Evolutionary conservation across 805 yeast species (phyloP), one percentile per base, ranked within the genome.

Genomic region (Pichia paraexigua): DNA sequence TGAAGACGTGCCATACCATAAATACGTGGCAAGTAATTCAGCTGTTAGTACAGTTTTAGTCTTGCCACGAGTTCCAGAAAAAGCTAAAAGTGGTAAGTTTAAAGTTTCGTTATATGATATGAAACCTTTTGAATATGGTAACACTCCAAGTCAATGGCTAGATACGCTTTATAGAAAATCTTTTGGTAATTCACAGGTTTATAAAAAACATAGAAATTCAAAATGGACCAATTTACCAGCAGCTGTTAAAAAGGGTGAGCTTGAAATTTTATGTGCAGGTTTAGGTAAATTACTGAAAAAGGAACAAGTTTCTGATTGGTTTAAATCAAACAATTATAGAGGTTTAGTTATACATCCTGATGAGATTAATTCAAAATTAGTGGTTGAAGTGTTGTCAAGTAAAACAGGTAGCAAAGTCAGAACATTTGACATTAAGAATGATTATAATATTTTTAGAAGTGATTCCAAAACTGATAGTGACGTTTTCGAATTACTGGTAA

Each of bases 281-380:
- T 45, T 65, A 43, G 48, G 54, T n/a, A 60, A 62, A 50, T 46
- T 63, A 5, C 12, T 57, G 24, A 60, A 60, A 37, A 56, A 55
- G 30, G 43, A 50, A 27, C 37, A 18, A 1, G 47, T 59, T 17
- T 17, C 28, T 11, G 41, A 51, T 5, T 43, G 53, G 49, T 10
- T 44, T 8, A 17, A 13, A 12, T 44, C 35, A 10, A 39, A 48
- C 5, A 57, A 53, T 32, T 13, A 32, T 22, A 53, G 56, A 25
- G 45, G 58, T 11, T 32, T 66, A 10, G 22, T 66, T 37, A 65
- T 66, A 13, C 60, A 63, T 46, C 59, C 68, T 3, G 71, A 67
- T 53, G 63, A 60, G 43, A 32, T 57, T 1, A 60, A 57, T 32
- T 61, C 63, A 2, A 25, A 46, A 6, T 22, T 49, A 6, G 47